Base-by-base conservation (phyloP, 1,139 yeast species). In the Protomyces inouyei region DNA sequence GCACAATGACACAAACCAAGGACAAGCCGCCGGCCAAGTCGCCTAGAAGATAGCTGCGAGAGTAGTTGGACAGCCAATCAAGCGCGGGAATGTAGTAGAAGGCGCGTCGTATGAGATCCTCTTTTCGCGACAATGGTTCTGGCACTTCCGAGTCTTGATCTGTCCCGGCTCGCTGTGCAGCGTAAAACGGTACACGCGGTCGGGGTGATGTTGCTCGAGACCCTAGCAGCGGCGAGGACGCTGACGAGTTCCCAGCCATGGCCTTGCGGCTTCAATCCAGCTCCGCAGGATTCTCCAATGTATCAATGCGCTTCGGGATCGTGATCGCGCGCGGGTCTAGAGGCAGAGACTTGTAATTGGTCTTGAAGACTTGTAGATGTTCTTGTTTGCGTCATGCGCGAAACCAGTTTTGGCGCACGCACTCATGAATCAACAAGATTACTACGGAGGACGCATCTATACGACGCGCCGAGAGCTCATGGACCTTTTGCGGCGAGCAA, bases 1-100 rank as follows among this genome's bases (percentile, higher is more conserved):
- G 98, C 52, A 93, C 84, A 74, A 92, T 97, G 75, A 92, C 93
- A 21, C 95, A 88, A 0, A 96, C 97, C 54, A 92, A 75, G 0
- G 98, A 86, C 16, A 91, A 73, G 0, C 98, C 98, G 0, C 97
- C 96, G 18, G 88, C 76, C 28, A 89, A 71, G 71, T 93, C 98
- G 14, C 95, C 91, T 45, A 63, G 23, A 38, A 65, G 40, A 14
- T 52, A 35, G 36, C 53, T 16, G 46, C 35, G 37, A 43, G 64
- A 60, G 64, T 60, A 60, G 14, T 45, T 46, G 14, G 59, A 21
- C 8, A 53, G 53, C 64, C 64, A 60, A 3, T 45, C 38, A 18
- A 38, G 35, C 48, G 48, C 55, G 14, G 64, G 64, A 10, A 60
- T 32, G 38, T 60, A 60, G 51, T 60, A 60, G n/a, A 59, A 51